These are phyloP conservation scores for Diatrype stigma DNA, from an alignment of 2,329 filamentous ascomycete genomes.

Conservation along the genomic window DNA sequence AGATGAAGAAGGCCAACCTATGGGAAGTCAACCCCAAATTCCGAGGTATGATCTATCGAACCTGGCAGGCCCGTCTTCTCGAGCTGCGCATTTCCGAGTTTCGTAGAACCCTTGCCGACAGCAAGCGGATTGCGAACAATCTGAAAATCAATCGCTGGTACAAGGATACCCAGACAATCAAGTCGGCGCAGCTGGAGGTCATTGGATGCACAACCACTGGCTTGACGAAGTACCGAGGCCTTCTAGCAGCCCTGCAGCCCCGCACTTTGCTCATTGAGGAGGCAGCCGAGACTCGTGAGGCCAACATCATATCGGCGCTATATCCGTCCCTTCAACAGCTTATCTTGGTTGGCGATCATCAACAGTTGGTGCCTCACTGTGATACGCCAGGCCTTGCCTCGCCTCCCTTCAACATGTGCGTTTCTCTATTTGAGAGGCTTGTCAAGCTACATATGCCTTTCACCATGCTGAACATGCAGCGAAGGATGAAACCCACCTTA, in stretches of 20 bases:
- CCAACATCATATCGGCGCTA: conserved; percentile 49
- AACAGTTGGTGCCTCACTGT: conserved; percentile 70
- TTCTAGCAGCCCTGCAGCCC: conserved; percentile 63
- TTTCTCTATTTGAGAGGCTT: conserved; percentile 78
- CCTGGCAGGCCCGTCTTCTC: conserved; percentile 55
- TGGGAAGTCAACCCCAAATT: conserved; percentile 52
- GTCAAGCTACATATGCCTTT: conserved; percentile 62
- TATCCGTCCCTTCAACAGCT: conserved; percentile 50
- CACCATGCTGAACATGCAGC: conserved; percentile 62
- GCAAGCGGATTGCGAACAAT: conserved; percentile 45
- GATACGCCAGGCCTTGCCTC: conserved; percentile 55
- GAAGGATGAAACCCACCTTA: conserved; percentile 49
- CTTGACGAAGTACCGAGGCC: conserved; percentile 70
- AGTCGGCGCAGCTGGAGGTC: conserved; percentile 38
- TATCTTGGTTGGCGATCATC: conserved; percentile 69
- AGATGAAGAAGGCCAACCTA: conserved; percentile 45
- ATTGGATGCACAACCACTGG: conserved; percentile 74
- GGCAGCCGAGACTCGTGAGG: conserved; percentile 71
- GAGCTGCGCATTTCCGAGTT: conserved; percentile 42
- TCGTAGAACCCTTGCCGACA: conserved; percentile 43
- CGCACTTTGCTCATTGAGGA: conserved; percentile 72
- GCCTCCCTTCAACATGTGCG: conserved; percentile 61
- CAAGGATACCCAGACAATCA: conserved; percentile 45
- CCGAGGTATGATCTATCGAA: conserved; percentile 63
- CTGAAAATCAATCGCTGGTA: conserved; percentile 57